A percentile compares a stretch with the other conserved stretches of the same genome.
phyloP scores from a whole-genome alignment of 1,284 basidiomycete genomes.

The Fistulinella staudtii region DNA sequence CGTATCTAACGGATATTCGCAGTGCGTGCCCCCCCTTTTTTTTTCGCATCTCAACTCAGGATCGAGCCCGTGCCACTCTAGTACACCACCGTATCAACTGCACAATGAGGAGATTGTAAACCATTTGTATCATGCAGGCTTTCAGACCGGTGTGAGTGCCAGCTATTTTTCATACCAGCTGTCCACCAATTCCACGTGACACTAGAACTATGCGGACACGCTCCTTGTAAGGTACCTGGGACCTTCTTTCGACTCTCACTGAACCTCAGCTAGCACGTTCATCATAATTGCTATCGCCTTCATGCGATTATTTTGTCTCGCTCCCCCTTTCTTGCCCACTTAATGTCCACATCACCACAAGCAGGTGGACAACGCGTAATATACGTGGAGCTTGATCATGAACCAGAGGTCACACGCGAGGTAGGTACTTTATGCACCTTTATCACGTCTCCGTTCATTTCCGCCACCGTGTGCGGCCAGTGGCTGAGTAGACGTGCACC shows the following conservation, averaged over 20 bases:
- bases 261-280: conserved; percentile 56
- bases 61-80: conserved; percentile 24
- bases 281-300: conserved; percentile 68
- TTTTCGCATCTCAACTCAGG: background rate
- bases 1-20: conserved; percentile 37
- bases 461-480: conserved; percentile 25
- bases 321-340: conserved; percentile 79
- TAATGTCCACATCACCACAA: conserved; percentile 73
- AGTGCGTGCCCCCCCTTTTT: conserved; percentile 38
- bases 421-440: conserved; percentile 42
- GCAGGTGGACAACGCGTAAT: conserved; percentile 60
- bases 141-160: conserved; percentile 69
- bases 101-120: conserved; percentile 71
- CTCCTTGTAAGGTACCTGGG: conserved; percentile 52
- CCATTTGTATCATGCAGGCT: conserved; percentile 73
- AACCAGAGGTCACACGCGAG: conserved; percentile 79
- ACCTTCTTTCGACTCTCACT: conserved; percentile 11
- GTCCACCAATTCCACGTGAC: conserved; percentile 12
- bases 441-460: conserved; percentile 22
- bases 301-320: conserved; percentile 82
- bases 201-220: conserved; percentile 76
- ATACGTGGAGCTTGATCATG: conserved; percentile 70
- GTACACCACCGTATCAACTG: conserved; percentile 46
- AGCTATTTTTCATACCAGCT: conserved; percentile 7
- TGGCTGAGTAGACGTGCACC: conserved; percentile 17